Conservation (phyloP, 352 stramenopile genomes). For the Hyaloperonospora arabidopsidis region DNA sequence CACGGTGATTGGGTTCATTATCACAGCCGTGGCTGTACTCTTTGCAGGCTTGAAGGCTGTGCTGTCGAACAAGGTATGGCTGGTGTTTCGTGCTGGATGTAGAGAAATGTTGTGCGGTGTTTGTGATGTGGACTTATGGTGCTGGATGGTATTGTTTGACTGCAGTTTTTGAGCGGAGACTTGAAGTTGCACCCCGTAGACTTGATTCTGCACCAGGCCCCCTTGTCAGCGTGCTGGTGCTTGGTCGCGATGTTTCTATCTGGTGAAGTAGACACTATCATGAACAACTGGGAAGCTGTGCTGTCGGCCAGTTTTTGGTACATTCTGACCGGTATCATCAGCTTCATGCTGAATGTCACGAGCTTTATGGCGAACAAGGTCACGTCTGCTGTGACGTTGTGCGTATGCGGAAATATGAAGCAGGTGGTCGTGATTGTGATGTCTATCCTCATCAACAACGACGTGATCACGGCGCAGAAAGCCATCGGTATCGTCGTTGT, state of each 20-base stretch:
- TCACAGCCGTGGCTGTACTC: constrained; percentile 84
- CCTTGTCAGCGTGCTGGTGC: constrained; percentile 88
- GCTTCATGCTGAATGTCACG: constrained; percentile 91
- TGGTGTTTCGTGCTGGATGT: no score
- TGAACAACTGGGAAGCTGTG: constrained; percentile 56
- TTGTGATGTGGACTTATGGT: neutral
- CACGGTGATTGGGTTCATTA: constrained; percentile 82
- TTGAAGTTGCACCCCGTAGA: constrained; percentile 91
- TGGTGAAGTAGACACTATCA: constrained; percentile 58
- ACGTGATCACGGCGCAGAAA: constrained; percentile 62
- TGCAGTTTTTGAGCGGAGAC: constrained; percentile 84
- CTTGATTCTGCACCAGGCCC: constrained; percentile 89
- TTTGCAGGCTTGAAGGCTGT: constrained; percentile 91
- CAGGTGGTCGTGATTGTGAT: constrained; percentile 85
- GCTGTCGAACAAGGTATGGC: constrained; percentile 73
- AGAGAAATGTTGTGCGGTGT: no score
- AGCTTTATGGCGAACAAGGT: constrained; percentile 93
- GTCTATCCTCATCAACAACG: constrained; percentile 72
- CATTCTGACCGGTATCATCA: constrained; percentile 82
- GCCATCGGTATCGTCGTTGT: constrained; percentile 63
- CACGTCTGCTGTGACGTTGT: constrained; percentile 90
- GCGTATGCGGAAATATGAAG: constrained; percentile 92
- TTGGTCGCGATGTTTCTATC: constrained; percentile 73
- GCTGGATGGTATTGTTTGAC: neutral
- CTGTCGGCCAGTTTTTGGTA: constrained; percentile 59